Evolutionary conservation across 192 early-diverging fungal genomes (phyloP), one percentile per base, ranked within the genome.

Genomic region (Coemansia brasiliensis): DNA sequence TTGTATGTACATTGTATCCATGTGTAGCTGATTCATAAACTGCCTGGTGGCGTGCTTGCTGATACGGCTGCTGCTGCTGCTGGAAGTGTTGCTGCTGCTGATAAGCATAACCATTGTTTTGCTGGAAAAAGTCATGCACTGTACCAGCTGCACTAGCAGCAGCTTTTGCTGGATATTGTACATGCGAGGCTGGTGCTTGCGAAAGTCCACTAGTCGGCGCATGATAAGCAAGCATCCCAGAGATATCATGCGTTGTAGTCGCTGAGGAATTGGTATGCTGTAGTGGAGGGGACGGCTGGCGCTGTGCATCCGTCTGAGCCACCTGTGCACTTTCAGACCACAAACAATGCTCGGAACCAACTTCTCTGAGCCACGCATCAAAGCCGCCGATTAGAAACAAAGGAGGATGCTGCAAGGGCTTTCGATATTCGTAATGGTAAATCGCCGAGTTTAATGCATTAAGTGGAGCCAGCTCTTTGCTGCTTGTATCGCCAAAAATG

Each of bases 301-400:
- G 46, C 24, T 49, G 46, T 3, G 3, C 12, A 26, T 26, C 29
- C 2, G 45, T 1, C 5, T 48, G 20, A 17, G 43, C 61, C 15
- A 46, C 32, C 5, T 42, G 55, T 0, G 73, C 59, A 12, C 60
- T 63, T 9, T 76, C 59, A 0, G 67, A 69, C 73, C 73, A 76
- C 24, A 58, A 6, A 39, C 73, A 76, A 15, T 39, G 21, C 2
- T 61, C 58, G 17, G 52, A 70, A 5, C 82, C 82, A 29, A 86
- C 57, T 13, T 69, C 80, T 0, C 65, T 52, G 17, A 61, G 58
- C 94, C 94, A 96, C 2, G 82, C 89, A 29, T 84, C 72, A 72
- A 92, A 92, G 0, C 94, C 94, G 12, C 94, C 94, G 6, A 74
- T 49, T 8, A 96, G 63, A 22, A 96, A 63, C 43, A 90, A 74